Percentiles rank a stretch among this genome's conserved stretches.
Conservation (phyloP, 2,329 filamentous ascomycete genomes). For the Ophiostoma sp. region DNA sequence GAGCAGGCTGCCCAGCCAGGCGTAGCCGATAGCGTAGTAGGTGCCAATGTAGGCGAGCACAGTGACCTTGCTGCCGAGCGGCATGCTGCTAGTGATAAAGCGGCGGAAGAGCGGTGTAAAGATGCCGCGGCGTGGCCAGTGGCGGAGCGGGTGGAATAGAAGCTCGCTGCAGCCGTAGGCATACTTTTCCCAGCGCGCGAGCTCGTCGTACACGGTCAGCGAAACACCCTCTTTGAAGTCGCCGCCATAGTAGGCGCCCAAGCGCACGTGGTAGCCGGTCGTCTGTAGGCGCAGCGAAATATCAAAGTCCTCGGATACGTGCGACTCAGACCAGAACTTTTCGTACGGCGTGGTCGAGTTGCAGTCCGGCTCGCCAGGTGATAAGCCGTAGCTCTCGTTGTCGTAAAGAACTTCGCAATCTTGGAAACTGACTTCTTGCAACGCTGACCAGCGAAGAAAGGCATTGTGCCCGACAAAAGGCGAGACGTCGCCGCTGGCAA, state of each 20-base stretch:
- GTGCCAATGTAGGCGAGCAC: constrained; percentile 73
- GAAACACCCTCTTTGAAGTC: constrained; percentile 81
- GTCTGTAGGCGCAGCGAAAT: constrained; percentile 73
- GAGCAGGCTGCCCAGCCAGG: constrained; percentile 65
- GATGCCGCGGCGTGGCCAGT: constrained; percentile 67
- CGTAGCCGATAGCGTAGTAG: constrained; percentile 71
- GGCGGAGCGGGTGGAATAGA: constrained; percentile 69
- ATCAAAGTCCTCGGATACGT: constrained; percentile 76
- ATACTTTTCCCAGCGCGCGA: constrained; percentile 82
- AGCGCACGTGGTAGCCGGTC: constrained; percentile 64
- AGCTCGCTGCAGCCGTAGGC: constrained; percentile 80
- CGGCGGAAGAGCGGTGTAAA: constrained; percentile 72
- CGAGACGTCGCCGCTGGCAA: constrained; percentile 69
- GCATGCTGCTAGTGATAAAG: constrained; percentile 68
- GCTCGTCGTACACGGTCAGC: constrained; percentile 76
- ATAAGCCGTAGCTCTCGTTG: not conserved
- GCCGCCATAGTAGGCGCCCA: constrained; percentile 66
- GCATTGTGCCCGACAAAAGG: constrained; percentile 77
- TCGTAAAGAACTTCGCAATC: constrained; percentile 50
- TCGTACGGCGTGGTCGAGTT: constrained; percentile 62
- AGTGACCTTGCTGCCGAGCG: constrained; percentile 68
- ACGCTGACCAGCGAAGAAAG: constrained; percentile 66
- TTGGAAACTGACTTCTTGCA: constrained; percentile 66
- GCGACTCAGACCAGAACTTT: constrained; percentile 76
- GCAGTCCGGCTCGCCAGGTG: not conserved